These are phyloP conservation scores for Seminavis robusta DNA, from an alignment of 108 stramenopile genomes.

Conservation along the genomic window DNA sequence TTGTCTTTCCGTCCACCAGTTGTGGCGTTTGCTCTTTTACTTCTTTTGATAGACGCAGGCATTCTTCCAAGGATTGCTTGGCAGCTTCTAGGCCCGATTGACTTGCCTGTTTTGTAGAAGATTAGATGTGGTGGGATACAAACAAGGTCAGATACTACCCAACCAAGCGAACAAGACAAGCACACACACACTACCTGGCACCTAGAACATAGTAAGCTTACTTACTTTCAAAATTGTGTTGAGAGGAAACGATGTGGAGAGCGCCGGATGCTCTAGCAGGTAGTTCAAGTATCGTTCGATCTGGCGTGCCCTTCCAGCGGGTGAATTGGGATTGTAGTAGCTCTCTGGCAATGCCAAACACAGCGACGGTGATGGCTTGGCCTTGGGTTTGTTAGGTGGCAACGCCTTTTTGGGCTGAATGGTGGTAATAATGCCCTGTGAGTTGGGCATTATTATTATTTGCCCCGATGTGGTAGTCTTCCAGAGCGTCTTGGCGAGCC, in stretches of 20 bases:
- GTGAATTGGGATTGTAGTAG: conserved; percentile 57
- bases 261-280: conserved; percentile 73
- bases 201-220: too few relatives aligned
- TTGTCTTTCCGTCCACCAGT: conserved; percentile 35
- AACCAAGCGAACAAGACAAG: too few relatives aligned
- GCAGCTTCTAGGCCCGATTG: conserved; percentile 86
- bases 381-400: neutral
- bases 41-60: conserved; percentile 38
- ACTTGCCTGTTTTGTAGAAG: conserved; percentile 51
- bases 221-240: conserved; percentile 72
- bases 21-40: conserved; percentile 36
- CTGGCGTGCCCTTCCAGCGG: conserved; percentile 35
- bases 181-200: too few relatives aligned
- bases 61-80: conserved; percentile 65
- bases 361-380: neutral
- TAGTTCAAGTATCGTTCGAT: conserved; percentile 83
- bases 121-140: too few relatives aligned
- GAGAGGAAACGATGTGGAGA: conserved; percentile 81
- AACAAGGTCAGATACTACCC: too few relatives aligned
- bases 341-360: conserved; percentile 27
- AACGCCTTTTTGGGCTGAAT: neutral
- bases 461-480: too few relatives aligned
- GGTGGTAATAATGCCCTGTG: too few relatives aligned
- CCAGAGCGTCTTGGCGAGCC: too few relatives aligned
- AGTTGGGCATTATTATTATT: too few relatives aligned